Base-by-base conservation (phyloP, 352 stramenopile genomes). In the Phytophthora idaei region DNA sequence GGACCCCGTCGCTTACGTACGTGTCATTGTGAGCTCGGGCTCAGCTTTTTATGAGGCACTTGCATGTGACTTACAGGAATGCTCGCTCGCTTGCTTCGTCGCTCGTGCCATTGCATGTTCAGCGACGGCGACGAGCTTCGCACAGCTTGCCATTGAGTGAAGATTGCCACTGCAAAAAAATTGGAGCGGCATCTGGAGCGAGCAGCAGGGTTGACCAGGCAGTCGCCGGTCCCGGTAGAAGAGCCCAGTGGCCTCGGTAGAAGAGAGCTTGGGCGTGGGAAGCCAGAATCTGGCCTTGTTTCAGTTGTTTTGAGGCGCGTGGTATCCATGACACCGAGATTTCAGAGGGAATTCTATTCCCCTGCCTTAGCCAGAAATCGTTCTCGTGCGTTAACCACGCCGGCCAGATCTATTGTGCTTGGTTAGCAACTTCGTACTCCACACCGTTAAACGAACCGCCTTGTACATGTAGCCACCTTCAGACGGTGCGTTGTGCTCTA, bases 31-130 rank as follows among this genome's bases (percentile, higher is more conserved):
- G 54, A 42, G 36, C 36, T 42, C 10, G 36, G 36, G 10, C 36
- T 42, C 36, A 69, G 61, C 51, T 32, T 45, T 46, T 50, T 25
- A 15, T 41, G 39, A 36, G n/a, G 28, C 39, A 21, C 27, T 32
- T 48, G 50, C 36, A 64, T 29, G 45, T 57, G 47, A 65, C 58
- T 58, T 58, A 65, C 57, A 64, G 15, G 46, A 57, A 50, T 42
- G 14, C 34, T 60, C 39, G n/a, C 32, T 49, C 39, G 39, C 27
- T 60, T 54, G 51, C 51, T 37, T 37, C 25, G 37, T 55, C 31
- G 47, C 42, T 66, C 56, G 56, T 52, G 17, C 27, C 25, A 51
- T 58, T 63, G 45, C 61, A 57, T 34, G 25, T n/a, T 42, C 32
- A 32, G 15, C 39, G 45, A 53, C 10, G 27, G 11, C 27, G 25